Conservation (phyloP, 805 yeast genomes). For the Yarrowia hollandica region DNA sequence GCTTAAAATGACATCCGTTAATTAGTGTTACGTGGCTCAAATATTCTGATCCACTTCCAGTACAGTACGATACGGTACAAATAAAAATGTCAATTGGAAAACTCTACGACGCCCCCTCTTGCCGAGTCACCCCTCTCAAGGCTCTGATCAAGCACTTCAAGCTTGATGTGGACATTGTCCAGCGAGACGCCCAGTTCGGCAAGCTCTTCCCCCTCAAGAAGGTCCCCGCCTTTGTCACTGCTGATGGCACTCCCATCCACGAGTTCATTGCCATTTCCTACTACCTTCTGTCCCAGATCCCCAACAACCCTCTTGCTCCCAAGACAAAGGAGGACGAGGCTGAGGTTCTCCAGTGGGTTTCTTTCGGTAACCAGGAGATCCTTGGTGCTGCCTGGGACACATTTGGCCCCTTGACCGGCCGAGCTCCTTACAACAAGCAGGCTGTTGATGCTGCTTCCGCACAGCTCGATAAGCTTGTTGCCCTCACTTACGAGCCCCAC, state of each 20-base stretch:
- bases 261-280: constrained; percentile 63
- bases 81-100: constrained; percentile 29
- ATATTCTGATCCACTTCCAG: background rate
- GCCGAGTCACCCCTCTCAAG: constrained; percentile 33
- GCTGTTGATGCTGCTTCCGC: constrained; percentile 50
- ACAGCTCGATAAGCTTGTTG: constrained; percentile 45
- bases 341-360: constrained; percentile 71
- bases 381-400: constrained; percentile 50
- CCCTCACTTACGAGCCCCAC: constrained; percentile 41
- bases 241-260: constrained; percentile 62
- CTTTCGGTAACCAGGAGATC: constrained; percentile 71
- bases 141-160: constrained; percentile 53
- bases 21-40: constrained; percentile 8
- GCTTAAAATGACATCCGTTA: background rate
- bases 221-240: constrained; percentile 64
- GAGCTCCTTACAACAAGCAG: constrained; percentile 75
- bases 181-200: constrained; percentile 45
- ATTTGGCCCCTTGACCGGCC: constrained; percentile 64
- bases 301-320: constrained; percentile 56
- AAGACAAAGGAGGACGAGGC: constrained; percentile 64
- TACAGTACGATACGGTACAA: too few relatives aligned
- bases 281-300: constrained; percentile 43
- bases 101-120: constrained; percentile 28
- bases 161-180: constrained; percentile 54
- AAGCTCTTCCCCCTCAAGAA: constrained; percentile 57